A percentile compares a stretch with the other conserved stretches of the same genome.
phyloP scores from a whole-genome alignment of 768 basidiomycete species.

The Chalciporus sphaerocephalus region DNA sequence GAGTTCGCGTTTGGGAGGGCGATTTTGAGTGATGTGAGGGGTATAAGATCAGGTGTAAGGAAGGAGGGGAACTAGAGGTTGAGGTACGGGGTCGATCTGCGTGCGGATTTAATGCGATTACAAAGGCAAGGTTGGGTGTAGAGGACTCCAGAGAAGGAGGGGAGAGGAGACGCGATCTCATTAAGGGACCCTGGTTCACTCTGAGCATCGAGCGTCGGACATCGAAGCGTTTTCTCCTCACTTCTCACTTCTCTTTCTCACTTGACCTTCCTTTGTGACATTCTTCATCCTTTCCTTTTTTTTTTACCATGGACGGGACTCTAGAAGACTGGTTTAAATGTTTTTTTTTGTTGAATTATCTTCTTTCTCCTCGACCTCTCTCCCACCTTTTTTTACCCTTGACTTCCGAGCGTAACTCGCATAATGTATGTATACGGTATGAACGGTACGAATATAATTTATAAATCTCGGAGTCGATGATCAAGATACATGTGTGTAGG shows the following conservation, averaged over 20 bases:
- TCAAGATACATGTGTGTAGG: too few species aligned
- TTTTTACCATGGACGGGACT: background rate
- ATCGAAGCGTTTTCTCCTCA: background rate
- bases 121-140: too few species aligned
- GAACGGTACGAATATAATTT: too few species aligned
- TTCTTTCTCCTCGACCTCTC: background rate
- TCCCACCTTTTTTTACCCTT: background rate
- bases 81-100: background rate
- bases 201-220: too few species aligned
- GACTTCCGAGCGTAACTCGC: too few species aligned
- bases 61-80: background rate
- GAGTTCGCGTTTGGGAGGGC: constrained; percentile 7
- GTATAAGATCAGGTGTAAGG: too few species aligned
- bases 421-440: too few species aligned
- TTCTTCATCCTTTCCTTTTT: too few species aligned
- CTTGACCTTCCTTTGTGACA: too few species aligned
- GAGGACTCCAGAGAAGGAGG: too few species aligned
- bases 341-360: background rate
- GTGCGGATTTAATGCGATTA: background rate
- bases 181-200: background rate
- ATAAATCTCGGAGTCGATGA: too few species aligned
- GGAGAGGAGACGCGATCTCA: background rate
- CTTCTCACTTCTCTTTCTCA: background rate
- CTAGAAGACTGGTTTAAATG: background rate
- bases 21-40: constrained; percentile 15